Evolutionary conservation across 495 filamentous ascomycete genomes (phyloP).

Genomic region (Annulohypoxylon bovei): DNA sequence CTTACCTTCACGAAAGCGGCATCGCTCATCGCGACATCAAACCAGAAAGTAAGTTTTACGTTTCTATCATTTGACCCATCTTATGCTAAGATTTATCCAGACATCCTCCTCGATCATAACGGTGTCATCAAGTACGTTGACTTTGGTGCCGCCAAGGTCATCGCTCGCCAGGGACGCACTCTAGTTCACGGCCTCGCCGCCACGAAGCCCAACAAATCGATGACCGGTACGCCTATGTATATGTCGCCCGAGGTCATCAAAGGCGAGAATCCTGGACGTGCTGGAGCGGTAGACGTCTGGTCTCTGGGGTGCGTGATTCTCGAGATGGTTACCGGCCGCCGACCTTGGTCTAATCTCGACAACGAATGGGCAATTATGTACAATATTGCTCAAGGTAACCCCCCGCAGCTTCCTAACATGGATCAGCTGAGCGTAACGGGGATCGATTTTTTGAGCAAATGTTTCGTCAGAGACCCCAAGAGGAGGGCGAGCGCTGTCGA

Average conservation of each 20-base stretch:
- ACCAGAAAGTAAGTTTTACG: constrained; percentile 79
- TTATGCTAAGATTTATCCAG: constrained; percentile 52
- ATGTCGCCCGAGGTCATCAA: constrained; percentile 99
- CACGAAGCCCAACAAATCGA: constrained; percentile 83
- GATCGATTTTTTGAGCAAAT: constrained; percentile 87
- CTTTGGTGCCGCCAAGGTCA: constrained; percentile 97
- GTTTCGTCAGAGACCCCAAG: constrained; percentile 86
- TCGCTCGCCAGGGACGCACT: constrained; percentile 92
- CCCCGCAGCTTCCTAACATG: constrained; percentile 78
- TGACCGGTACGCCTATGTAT: constrained; percentile 99
- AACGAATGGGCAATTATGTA: constrained; percentile 99
- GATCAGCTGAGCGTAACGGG: constrained; percentile 88
- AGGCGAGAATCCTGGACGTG: constrained; percentile 76
- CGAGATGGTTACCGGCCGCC: constrained; percentile 95
- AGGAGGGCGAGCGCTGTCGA: constrained; percentile 85
- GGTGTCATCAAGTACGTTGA: constrained; percentile 99
- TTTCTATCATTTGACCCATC: background rate
- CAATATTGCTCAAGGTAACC: constrained; percentile 97
- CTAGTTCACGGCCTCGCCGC: constrained; percentile 68
- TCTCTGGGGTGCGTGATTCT: constrained; percentile 96
- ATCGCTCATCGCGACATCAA: constrained; percentile 99
- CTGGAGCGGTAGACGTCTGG: constrained; percentile 95
- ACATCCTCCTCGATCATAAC: constrained; percentile 96
- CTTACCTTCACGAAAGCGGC: constrained; percentile 87
- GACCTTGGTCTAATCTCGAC: constrained; percentile 96